These are phyloP conservation scores for Volvariella volvacea DNA, from an alignment of 1,284 basidiomycete species.

Conservation along the genomic window DNA sequence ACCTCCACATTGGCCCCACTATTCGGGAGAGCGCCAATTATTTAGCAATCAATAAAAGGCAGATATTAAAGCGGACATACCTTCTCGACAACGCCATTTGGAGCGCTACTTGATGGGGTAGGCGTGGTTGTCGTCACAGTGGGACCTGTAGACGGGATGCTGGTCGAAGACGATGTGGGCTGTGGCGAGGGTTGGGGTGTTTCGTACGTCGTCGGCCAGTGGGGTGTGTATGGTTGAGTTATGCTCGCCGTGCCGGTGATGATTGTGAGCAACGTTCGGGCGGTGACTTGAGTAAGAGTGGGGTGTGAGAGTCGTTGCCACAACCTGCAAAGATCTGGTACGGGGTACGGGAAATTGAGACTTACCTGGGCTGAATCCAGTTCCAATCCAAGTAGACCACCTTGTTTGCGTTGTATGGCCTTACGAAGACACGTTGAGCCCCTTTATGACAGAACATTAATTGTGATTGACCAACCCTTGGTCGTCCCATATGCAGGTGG, in stretches of 20 bases:
- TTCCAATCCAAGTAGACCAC: conserved; percentile 10
- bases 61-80: too few relatives aligned
- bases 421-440: neutral
- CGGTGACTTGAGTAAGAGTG: neutral
- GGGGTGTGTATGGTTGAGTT: neutral
- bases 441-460: neutral
- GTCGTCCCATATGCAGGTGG: conserved; percentile 7
- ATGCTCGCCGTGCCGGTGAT: neutral
- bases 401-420: conserved; percentile 6
- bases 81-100: too few relatives aligned
- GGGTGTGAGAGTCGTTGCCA: too few relatives aligned
- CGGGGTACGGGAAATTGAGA: neutral
- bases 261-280: neutral
- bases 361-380: neutral
- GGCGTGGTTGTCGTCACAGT: too few relatives aligned
- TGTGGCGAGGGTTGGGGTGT: too few relatives aligned
- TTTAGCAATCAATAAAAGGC: too few relatives aligned
- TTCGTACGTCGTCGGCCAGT: neutral
- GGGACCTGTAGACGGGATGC: too few relatives aligned
- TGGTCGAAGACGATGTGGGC: too few relatives aligned
- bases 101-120: too few relatives aligned
- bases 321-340: neutral
- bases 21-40: too few relatives aligned
- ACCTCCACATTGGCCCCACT: too few relatives aligned
- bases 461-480: conserved; percentile 3